phyloP scores from a whole-genome alignment of 192 early-diverging fungal genomes.

The Haplosporangium gracile region DNA sequence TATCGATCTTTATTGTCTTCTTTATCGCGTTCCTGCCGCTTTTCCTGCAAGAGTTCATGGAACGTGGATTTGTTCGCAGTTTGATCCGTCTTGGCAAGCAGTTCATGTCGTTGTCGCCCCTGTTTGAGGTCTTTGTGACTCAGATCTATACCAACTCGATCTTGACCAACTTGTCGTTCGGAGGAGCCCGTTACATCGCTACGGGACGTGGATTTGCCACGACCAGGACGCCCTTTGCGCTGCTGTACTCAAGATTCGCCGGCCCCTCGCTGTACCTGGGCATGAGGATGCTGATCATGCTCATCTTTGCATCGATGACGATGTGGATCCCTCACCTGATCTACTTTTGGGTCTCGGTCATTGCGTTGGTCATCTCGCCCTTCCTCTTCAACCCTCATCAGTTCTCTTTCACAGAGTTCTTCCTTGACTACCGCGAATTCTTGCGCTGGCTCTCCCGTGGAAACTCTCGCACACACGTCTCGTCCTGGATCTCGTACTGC shows the following conservation, averaged over 20 bases:
- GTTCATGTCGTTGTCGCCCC: conserved; percentile 83
- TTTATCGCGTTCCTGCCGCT: conserved; percentile 87
- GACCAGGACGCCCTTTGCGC: conserved; percentile 77
- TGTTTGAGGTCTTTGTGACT: conserved; percentile 89
- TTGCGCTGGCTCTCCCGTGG: conserved; percentile 86
- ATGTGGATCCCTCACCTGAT: conserved; percentile 80
- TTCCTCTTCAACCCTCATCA: conserved; percentile 94
- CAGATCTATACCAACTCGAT: conserved; percentile 88
- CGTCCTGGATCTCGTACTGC: conserved; percentile 86
- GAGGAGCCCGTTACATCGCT: conserved; percentile 86
- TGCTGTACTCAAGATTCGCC: conserved; percentile 82
- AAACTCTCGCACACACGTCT: conserved; percentile 79
- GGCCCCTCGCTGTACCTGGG: conserved; percentile 84
- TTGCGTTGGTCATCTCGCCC: conserved; percentile 83
- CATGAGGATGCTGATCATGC: conserved; percentile 74
- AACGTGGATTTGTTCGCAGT: conserved; percentile 82
- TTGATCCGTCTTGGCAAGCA: conserved; percentile 82
- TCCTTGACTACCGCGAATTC: conserved; percentile 86
- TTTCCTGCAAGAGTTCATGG: conserved; percentile 87
- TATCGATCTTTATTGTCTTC: conserved; percentile 86
- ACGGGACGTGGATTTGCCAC: conserved; percentile 91
- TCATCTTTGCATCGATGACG: conserved; percentile 79
- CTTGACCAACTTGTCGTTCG: conserved; percentile 82
- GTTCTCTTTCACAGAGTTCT: conserved; percentile 82
- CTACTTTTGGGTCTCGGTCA: conserved; percentile 88